These are phyloP conservation scores for Arabis alpina DNA, from an alignment of 345 rosid genomes.

Conservation along the genomic window DNA sequence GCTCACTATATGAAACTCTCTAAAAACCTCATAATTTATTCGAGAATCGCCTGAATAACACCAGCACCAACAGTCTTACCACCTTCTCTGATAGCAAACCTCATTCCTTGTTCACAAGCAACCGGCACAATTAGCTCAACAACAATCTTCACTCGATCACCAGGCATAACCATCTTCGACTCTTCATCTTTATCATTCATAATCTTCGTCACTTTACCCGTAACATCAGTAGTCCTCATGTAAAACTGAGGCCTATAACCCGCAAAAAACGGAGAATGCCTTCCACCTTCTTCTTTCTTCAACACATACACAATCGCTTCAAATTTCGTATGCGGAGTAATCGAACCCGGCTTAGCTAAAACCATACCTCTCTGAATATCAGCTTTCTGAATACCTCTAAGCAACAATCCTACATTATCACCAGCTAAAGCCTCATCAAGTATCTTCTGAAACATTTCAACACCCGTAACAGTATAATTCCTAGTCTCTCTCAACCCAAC, in stretches of 20 bases:
- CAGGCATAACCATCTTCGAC: conserved; percentile 98
- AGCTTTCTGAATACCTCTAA: conserved; percentile 82
- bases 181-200: conserved; percentile 94
- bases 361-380: conserved; percentile 98
- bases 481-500: conserved; percentile 91
- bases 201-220: conserved; percentile 73
- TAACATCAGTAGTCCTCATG: conserved; percentile 98
- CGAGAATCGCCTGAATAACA: conserved; percentile 82
- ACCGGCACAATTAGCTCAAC: conserved; percentile 92
- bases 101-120: conserved; percentile 94
- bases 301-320: conserved; percentile 77
- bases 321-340: conserved; percentile 82
- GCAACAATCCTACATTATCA: conserved; percentile 89
- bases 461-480: conserved; percentile 72
- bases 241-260: conserved; percentile 93
- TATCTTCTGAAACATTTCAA: conserved; percentile 90
- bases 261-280: conserved; percentile 88
- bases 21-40: neutral
- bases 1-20: conserved; percentile 36
- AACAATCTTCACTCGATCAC: conserved; percentile 88
- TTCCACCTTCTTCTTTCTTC: conserved; percentile 99
- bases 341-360: conserved; percentile 81
- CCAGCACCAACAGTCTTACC: conserved; percentile 97
- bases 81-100: conserved; percentile 97
- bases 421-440: conserved; percentile 92